Evolutionary conservation across 805 yeast genomes (phyloP).

Genomic region (Candida nitratophila): DNA sequence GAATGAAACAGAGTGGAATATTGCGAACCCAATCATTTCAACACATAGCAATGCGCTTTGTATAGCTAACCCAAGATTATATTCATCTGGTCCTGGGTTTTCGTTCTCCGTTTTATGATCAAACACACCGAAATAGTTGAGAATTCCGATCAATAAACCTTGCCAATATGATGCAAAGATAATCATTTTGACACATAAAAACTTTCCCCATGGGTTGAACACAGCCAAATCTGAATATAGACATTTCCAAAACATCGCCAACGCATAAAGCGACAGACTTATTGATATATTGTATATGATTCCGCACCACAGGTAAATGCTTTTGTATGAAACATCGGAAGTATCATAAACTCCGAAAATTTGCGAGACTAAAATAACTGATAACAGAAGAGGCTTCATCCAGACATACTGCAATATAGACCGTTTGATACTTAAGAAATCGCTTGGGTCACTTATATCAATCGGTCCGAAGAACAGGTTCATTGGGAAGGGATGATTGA

Average conservation of each 20-base stretch:
- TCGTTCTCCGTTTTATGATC: conserved; percentile 25
- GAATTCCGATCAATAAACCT: conserved; percentile 51
- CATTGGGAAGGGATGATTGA: conserved; percentile 53
- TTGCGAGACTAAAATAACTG: conserved; percentile 42
- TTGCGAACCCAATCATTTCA: conserved; percentile 80
- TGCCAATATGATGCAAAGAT: conserved; percentile 99
- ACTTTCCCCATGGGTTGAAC: conserved; percentile 87
- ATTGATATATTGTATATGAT: conserved; percentile 74
- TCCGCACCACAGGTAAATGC: conserved; percentile 58
- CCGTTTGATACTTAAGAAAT: conserved; percentile 70
- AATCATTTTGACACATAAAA: conserved; percentile 85
- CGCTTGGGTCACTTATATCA: conserved; percentile 82
- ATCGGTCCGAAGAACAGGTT: conserved; percentile 45
- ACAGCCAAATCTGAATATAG: conserved; percentile 69
- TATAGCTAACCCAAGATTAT: conserved; percentile 32
- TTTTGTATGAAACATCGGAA: conserved; percentile 37
- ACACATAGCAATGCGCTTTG: conserved; percentile 76
- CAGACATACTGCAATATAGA: conserved; percentile 92
- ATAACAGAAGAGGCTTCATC: conserved; percentile 80
- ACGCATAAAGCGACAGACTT: conserved; percentile 70
- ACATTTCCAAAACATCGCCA: conserved; percentile 91
- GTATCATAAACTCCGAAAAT: conserved; percentile 43
- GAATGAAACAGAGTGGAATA: conserved; percentile 86
- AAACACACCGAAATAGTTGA: conserved; percentile 41
- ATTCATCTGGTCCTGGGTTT: conserved; percentile 22